phyloP scores from a whole-genome alignment of 1,284 basidiomycete genomes.

The Inonotus obliquus region DNA sequence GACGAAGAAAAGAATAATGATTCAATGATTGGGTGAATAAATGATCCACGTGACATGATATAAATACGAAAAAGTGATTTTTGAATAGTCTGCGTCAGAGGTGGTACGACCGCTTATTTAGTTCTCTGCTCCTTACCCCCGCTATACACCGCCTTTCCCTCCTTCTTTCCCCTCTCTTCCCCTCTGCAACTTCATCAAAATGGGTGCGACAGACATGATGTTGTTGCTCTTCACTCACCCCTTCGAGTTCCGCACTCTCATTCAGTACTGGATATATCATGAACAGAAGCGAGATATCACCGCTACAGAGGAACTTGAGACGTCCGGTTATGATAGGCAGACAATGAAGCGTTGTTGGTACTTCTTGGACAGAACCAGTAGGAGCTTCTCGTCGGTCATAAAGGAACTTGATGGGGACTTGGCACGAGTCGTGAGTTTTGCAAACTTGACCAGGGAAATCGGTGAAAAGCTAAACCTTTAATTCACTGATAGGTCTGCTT shows the following conservation, averaged over 20 bases:
- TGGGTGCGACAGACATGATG: constrained; percentile 39
- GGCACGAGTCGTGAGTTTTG: constrained; percentile 74
- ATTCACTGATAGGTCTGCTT: constrained; percentile 67
- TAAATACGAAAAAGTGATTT: no score
- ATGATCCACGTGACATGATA: no score
- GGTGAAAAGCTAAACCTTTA: background rate
- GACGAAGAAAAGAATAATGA: no score
- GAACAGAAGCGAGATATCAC: constrained; percentile 80
- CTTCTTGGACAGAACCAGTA: constrained; percentile 84
- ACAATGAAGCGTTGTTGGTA: constrained; percentile 91
- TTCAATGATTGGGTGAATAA: no score
- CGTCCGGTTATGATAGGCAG: constrained; percentile 78
- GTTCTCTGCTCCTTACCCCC: no score
- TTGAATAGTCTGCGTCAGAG: no score
- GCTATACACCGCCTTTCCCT: background rate
- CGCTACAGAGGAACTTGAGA: constrained; percentile 58
- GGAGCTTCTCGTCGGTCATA: constrained; percentile 92
- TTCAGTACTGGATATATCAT: constrained; percentile 79
- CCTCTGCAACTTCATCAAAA: constrained; percentile 17
- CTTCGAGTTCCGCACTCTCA: constrained; percentile 69
- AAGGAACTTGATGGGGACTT: constrained; percentile 96
- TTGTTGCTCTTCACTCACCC: constrained; percentile 69
- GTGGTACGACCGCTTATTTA: background rate
- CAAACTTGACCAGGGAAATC: background rate
- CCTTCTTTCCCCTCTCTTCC: background rate